A percentile compares a stretch with the other conserved stretches of the same genome.
Evolutionary conservation across 1,284 basidiomycete species (phyloP).

Genomic region (Ustilago crameri): DNA sequence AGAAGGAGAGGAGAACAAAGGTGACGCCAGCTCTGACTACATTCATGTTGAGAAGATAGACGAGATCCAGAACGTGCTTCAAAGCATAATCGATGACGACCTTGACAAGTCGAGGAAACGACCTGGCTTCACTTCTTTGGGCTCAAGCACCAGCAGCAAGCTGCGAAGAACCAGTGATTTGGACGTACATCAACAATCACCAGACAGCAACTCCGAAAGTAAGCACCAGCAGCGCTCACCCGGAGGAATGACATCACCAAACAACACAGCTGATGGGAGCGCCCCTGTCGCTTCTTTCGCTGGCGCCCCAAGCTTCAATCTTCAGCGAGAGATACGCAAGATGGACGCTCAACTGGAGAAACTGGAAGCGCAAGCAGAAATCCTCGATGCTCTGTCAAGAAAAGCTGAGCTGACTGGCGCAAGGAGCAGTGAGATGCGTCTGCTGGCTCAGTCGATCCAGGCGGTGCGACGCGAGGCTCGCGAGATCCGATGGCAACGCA

Average conservation of each 20-base stretch:
- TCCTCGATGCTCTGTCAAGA: constrained; percentile 85
- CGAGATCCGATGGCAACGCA: constrained; percentile 80
- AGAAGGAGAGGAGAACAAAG: constrained; percentile 26
- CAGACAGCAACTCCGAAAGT: constrained; percentile 14
- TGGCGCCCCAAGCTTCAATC: constrained; percentile 24
- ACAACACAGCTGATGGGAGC: background rate
- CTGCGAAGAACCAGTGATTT: constrained; percentile 16
- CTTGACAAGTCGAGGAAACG: constrained; percentile 26
- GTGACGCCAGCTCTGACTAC: constrained; percentile 36
- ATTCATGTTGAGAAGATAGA: constrained; percentile 52
- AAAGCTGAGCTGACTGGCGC: constrained; percentile 90
- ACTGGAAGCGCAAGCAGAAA: constrained; percentile 80
- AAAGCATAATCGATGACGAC: constrained; percentile 88
- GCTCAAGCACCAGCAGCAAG: constrained; percentile 10
- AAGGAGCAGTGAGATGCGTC: constrained; percentile 82
- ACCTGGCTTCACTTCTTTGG: constrained; percentile 11
- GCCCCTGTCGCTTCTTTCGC: constrained; percentile 4
- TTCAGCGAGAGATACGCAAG: constrained; percentile 28
- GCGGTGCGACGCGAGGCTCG: constrained; percentile 84
- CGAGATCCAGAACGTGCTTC: constrained; percentile 87
- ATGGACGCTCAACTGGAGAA: constrained; percentile 77
- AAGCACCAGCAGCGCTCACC: constrained; percentile 13
- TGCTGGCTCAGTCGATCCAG: constrained; percentile 82
- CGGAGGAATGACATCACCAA: constrained; percentile 1
- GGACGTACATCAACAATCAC: constrained; percentile 10